These are phyloP conservation scores for Lunularia cruciata DNA, from an alignment of 225 moss, liverwort and hornwort species.

Conservation along the genomic window DNA sequence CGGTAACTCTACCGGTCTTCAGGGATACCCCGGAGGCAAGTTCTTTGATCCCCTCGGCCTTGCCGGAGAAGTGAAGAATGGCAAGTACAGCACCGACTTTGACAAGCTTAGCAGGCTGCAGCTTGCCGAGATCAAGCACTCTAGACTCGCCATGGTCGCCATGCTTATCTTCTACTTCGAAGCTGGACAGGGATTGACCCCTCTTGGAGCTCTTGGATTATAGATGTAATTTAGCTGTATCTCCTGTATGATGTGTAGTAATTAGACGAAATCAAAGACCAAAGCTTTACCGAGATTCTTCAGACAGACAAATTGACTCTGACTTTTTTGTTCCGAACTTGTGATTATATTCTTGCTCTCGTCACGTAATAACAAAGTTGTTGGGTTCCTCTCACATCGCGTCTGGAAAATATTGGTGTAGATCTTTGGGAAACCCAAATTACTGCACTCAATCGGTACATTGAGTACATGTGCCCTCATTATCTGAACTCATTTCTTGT, in stretches of 20 bases:
- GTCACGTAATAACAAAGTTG: constrained; percentile 18
- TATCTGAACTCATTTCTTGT: too few relatives aligned
- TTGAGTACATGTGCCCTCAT: too few relatives aligned
- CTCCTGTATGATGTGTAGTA: constrained; percentile 23
- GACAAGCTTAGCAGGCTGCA: constrained; percentile 79
- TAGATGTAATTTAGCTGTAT: constrained; percentile 43
- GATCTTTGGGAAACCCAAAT: too few relatives aligned
- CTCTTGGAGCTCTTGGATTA: constrained; percentile 64
- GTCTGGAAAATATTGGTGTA: too few relatives aligned
- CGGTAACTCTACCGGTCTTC: constrained; percentile 74
- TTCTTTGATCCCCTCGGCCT: constrained; percentile 86
- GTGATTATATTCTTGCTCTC: constrained; percentile 22
- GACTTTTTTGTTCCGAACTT: constrained; percentile 21
- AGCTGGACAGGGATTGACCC: constrained; percentile 86
- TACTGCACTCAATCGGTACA: too few relatives aligned
- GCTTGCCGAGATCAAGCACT: constrained; percentile 98
- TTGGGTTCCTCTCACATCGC: constrained; percentile 1
- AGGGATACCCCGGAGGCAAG: constrained; percentile 95
- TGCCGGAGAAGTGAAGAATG: constrained; percentile 64
- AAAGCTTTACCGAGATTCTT: constrained; percentile 11
- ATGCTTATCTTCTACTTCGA: constrained; percentile 95
- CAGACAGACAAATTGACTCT: constrained; percentile 12
- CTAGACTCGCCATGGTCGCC: constrained; percentile 93
- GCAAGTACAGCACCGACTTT: constrained; percentile 64
- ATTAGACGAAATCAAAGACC: constrained; percentile 23